These are phyloP conservation scores for Phanerochaete carnosa DNA, from an alignment of 768 basidiomycete species.

Conservation along the genomic window DNA sequence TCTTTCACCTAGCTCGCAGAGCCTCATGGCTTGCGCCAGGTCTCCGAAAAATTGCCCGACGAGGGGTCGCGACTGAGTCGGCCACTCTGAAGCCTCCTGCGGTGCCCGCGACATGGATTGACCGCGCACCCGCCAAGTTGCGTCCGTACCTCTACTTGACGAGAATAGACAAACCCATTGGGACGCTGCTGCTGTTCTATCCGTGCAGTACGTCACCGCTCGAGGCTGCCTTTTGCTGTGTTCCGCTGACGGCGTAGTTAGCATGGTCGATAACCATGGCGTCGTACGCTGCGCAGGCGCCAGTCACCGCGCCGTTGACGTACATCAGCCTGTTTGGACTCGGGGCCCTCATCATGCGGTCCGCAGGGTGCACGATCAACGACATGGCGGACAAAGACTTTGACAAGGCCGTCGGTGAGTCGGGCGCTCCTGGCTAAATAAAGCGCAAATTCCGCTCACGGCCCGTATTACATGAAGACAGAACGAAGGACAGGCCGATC, in stretches of 20 bases:
- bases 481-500: slow-evolving; percentile 86
- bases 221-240: too few relatives aligned
- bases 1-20: not conserved
- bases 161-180: slow-evolving; percentile 95
- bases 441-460: not conserved
- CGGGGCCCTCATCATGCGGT: slow-evolving; percentile 93
- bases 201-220: slow-evolving; percentile 76
- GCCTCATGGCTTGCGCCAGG: not conserved
- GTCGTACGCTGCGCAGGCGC: slow-evolving; percentile 70
- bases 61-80: slow-evolving; percentile 5
- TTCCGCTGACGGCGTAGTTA: slow-evolving; percentile 26
- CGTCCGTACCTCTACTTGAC: slow-evolving; percentile 84
- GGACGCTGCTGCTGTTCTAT: slow-evolving; percentile 86
- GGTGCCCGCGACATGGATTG: slow-evolving; percentile 55
- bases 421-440: not conserved
- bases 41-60: not conserved
- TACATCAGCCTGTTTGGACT: slow-evolving; percentile 83
- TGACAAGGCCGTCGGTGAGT: slow-evolving; percentile 86
- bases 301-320: slow-evolving; percentile 63
- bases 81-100: slow-evolving; percentile 1
- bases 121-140: slow-evolving; percentile 52
- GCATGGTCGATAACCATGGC: slow-evolving; percentile 99
- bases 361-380: slow-evolving; percentile 98
- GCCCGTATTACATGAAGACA: slow-evolving; percentile 40
- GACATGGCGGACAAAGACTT: slow-evolving; percentile 97